phyloP scores from a whole-genome alignment of 768 basidiomycete species.

The Tulasnella sp. region DNA sequence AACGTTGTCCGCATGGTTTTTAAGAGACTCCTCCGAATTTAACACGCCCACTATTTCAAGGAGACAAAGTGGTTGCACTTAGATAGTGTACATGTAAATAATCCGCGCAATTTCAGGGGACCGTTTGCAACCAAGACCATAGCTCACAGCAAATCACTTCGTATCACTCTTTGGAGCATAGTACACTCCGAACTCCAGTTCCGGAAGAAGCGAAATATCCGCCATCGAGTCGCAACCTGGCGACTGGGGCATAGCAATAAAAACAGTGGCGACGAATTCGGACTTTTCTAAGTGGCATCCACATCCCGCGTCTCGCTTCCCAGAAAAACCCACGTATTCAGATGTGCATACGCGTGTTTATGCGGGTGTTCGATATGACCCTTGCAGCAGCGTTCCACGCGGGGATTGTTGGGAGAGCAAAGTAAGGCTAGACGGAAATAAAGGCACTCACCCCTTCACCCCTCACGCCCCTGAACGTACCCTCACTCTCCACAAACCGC shows the following conservation, averaged over 20 bases:
- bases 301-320: neutral
- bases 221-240: neutral
- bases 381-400: neutral
- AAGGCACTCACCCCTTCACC: conserved; percentile 61
- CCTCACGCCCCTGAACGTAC: conserved; percentile 82
- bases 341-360: neutral
- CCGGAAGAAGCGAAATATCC: neutral
- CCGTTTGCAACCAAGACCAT: neutral
- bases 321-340: neutral
- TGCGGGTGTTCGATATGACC: conserved; percentile 9
- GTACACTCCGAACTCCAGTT: neutral
- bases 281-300: neutral
- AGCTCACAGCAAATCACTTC: neutral
- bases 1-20: too few species aligned
- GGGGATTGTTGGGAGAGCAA: neutral
- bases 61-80: too few species aligned
- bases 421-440: neutral
- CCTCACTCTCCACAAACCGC: conserved; percentile 73
- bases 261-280: neutral
- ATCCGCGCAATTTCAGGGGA: neutral
- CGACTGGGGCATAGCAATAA: neutral
- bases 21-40: too few species aligned
- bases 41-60: too few species aligned
- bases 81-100: neutral
- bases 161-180: neutral